Evolutionary conservation across 176 grass and related monocot genomes (phyloP).

Genomic region (Triticum urartu): DNA sequence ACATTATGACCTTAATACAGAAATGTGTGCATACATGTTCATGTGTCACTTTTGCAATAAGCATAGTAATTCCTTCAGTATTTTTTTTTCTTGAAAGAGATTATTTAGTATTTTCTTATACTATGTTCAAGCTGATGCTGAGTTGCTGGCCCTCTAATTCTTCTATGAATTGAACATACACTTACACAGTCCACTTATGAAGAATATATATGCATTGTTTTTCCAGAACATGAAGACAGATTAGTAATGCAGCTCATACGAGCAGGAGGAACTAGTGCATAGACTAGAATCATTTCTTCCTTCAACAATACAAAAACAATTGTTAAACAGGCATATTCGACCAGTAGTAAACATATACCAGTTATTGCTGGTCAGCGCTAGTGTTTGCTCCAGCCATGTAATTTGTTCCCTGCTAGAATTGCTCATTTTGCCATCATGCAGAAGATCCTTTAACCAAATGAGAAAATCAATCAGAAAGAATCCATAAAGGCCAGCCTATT

Average conservation of each 20-base stretch:
- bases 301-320: background rate
- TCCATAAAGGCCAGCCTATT: background rate
- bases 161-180: too few relatives aligned
- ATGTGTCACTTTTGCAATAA: background rate
- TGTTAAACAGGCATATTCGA: background rate
- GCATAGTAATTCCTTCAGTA: background rate
- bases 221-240: background rate
- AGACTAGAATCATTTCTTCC: background rate
- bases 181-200: background rate
- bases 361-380: conserved; percentile 13
- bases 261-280: too few relatives aligned
- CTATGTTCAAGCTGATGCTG: too few relatives aligned
- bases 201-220: background rate
- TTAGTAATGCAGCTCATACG: background rate
- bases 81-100: background rate
- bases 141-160: too few relatives aligned
- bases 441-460: conserved; percentile 38
- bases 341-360: conserved; percentile 40
- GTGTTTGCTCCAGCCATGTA: conserved; percentile 41
- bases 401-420: conserved; percentile 35
- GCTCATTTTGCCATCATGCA: conserved; percentile 33
- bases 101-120: background rate
- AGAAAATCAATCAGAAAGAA: conserved; percentile 16
- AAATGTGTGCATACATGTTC: background rate
- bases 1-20: background rate